Percentiles rank a stretch among this genome's conserved stretches.
phyloP scores from a whole-genome alignment of 176 grass and related monocot genomes.

The Aegilops bicornis region DNA sequence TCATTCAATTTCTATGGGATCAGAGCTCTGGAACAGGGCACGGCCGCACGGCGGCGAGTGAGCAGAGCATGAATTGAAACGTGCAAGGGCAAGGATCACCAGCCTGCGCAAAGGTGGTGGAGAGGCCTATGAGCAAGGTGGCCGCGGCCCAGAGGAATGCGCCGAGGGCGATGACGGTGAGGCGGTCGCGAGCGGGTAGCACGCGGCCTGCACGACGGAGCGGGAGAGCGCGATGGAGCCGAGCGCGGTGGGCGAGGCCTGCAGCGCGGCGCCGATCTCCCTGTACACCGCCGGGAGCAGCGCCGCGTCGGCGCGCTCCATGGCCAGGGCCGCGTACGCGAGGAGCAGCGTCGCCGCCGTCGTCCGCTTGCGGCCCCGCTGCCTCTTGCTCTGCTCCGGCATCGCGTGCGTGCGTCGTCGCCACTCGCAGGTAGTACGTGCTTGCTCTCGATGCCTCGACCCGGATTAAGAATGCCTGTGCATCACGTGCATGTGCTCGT shows the following conservation, averaged over 20 bases:
- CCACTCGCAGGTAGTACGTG: background rate
- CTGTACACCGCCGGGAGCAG: conserved; percentile 82
- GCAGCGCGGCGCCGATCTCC: conserved; percentile 69
- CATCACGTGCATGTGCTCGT: background rate
- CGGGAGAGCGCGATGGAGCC: conserved; percentile 72
- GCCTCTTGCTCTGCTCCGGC: conserved; percentile 31
- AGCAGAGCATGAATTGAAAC: background rate
- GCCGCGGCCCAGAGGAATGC: conserved; percentile 82
- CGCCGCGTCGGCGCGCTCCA: conserved; percentile 89
- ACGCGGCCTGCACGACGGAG: conserved; percentile 75
- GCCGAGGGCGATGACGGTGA: conserved; percentile 69
- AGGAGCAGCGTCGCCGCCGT: conserved; percentile 48
- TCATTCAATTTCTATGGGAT: background rate
- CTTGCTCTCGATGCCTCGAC: background rate
- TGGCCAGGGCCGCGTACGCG: conserved; percentile 64
- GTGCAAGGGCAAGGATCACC: background rate
- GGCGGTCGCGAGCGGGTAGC: conserved; percentile 75
- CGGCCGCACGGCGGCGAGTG: too few species aligned
- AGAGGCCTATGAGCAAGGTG: conserved; percentile 72
- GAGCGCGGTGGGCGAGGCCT: conserved; percentile 55
- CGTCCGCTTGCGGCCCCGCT: background rate
- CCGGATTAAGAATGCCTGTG: background rate
- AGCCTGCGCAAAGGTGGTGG: conserved; percentile 67
- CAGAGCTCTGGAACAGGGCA: background rate
- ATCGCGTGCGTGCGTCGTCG: background rate